A percentile compares a stretch with the other conserved stretches of the same genome.
Conservation (phyloP, 1,284 basidiomycete genomes). For the Uromyces viciae-fabae region DNA sequence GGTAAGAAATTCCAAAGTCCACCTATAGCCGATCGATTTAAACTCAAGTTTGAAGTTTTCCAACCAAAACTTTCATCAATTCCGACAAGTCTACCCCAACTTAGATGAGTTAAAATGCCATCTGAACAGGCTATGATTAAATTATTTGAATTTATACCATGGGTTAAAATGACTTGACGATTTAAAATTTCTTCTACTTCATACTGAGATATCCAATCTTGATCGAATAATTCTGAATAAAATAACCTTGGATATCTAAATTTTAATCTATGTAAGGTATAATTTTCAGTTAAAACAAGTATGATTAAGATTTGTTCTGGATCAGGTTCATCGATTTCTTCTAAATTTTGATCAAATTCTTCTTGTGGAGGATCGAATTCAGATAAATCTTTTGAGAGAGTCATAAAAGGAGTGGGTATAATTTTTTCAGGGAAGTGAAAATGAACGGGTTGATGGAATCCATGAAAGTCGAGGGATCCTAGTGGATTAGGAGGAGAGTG, state of each 20-base stretch:
- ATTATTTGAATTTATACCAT: constrained; percentile 38
- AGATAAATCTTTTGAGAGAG: neutral
- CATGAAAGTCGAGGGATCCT: neutral
- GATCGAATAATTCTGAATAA: constrained; percentile 36
- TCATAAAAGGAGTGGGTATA: constrained; percentile 38
- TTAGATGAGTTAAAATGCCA: constrained; percentile 35
- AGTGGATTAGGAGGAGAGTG: too few species aligned
- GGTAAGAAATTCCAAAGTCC: constrained; percentile 36
- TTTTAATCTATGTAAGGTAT: constrained; percentile 29
- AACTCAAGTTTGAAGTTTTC: constrained; percentile 27
- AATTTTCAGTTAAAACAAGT: constrained; percentile 32
- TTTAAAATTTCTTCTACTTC: constrained; percentile 41
- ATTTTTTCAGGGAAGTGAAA: constrained; percentile 33
- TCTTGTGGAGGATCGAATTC: neutral
- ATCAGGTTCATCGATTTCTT: neutral
- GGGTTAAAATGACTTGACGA: constrained; percentile 25
- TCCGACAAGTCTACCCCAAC: constrained; percentile 33
- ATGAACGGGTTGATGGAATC: constrained; percentile 29
- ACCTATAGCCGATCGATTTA: neutral
- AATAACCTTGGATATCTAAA: constrained; percentile 36
- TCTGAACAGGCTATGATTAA: constrained; percentile 38
- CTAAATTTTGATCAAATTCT: neutral
- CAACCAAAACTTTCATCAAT: constrained; percentile 30
- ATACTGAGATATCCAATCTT: constrained; percentile 32
- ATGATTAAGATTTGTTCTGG: constrained; percentile 17